These are phyloP conservation scores for Phytophthora megakarya DNA, from an alignment of 352 stramenopile genomes.

Conservation along the genomic window DNA sequence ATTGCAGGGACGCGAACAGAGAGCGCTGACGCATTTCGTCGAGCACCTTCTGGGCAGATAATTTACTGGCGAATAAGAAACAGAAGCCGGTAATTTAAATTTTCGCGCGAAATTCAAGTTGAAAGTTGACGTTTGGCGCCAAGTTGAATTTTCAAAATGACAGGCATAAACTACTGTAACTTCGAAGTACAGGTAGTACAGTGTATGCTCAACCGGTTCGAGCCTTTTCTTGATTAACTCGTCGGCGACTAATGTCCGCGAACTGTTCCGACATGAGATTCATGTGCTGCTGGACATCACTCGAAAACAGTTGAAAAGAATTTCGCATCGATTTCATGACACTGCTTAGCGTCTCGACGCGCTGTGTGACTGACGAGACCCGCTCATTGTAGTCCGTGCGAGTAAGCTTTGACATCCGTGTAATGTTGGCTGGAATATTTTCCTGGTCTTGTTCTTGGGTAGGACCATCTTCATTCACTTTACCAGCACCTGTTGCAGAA, in stretches of 20 bases:
- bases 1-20: constrained; percentile 55
- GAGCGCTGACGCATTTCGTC: constrained; percentile 49
- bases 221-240: constrained; percentile 32
- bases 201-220: constrained; percentile 5
- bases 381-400: no score
- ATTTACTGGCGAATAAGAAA: constrained; percentile 1
- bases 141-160: constrained; percentile 26
- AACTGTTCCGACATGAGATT: constrained; percentile 51
- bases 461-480: background rate
- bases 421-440: no score
- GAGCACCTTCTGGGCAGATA: constrained; percentile 1
- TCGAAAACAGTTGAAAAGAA: constrained; percentile 67
- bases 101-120: constrained; percentile 5
- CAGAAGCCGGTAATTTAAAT: background rate
- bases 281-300: constrained; percentile 60
- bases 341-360: constrained; percentile 46
- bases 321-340: constrained; percentile 52
- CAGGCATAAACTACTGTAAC: no score
- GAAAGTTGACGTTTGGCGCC: constrained; percentile 5
- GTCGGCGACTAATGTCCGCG: constrained; percentile 38
- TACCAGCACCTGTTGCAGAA: background rate
- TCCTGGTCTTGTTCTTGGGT: no score
- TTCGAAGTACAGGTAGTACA: background rate
- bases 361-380: no score
- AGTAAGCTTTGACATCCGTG: no score